phyloP scores from a whole-genome alignment of 106 monocot species.

The Acanthochlamys bracteata region DNA sequence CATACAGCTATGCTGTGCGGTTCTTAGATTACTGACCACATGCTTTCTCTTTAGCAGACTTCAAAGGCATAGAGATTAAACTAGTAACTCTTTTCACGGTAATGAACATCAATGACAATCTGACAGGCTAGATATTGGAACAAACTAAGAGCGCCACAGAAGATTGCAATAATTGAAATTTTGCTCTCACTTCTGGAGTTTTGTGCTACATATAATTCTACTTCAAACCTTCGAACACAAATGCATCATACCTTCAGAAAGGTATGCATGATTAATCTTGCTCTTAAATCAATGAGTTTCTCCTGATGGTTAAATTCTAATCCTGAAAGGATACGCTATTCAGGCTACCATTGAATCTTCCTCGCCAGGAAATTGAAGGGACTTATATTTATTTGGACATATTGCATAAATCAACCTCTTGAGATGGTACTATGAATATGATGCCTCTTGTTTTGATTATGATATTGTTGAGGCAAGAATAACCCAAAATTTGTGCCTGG shows the following conservation, averaged over 20 bases:
- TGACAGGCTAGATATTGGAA: conserved; percentile 77
- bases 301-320: neutral
- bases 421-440: conserved; percentile 6
- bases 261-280: conserved; percentile 20
- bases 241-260: conserved; percentile 76
- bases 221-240: conserved; percentile 70
- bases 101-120: neutral
- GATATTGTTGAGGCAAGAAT: neutral
- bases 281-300: too few species aligned
- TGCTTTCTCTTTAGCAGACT: too few species aligned
- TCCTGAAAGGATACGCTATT: neutral
- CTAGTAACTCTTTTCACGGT: too few species aligned
- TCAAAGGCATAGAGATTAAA: too few species aligned
- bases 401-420: conserved; percentile 72
- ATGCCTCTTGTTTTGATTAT: conserved; percentile 14
- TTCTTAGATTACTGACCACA: too few species aligned
- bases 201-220: conserved; percentile 87
- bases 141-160: conserved; percentile 69
- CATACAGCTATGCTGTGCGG: conserved; percentile 53
- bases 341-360: conserved; percentile 94
- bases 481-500: neutral
- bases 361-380: conserved; percentile 89
- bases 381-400: conserved; percentile 88
- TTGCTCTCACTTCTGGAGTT: conserved; percentile 82
- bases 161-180: conserved; percentile 85